phyloP scores from a whole-genome alignment of 1,284 basidiomycete species.

The Pholiota adiposa region DNA sequence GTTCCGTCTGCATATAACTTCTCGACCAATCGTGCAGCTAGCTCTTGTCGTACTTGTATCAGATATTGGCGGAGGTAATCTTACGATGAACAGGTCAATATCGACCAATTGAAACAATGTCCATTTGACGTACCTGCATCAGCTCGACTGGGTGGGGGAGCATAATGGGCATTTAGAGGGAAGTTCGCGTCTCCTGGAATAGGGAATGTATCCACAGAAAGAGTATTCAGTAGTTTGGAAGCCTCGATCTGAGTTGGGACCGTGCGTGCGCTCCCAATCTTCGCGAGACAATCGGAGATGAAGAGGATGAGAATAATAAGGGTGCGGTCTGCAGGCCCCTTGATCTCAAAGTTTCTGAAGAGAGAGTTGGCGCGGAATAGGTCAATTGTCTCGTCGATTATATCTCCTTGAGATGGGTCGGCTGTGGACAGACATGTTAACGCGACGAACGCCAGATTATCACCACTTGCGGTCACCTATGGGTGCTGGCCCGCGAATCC shows the following conservation, averaged over 20 bases:
- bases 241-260: constrained; percentile 86
- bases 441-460: constrained; percentile 7
- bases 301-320: constrained; percentile 98
- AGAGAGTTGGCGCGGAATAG: constrained; percentile 99
- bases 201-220: constrained; percentile 91
- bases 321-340: constrained; percentile 94
- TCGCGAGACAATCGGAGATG: constrained; percentile 96
- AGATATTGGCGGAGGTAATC: constrained; percentile 92
- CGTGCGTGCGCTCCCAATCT: constrained; percentile 73
- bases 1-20: constrained; percentile 87
- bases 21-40: constrained; percentile 86
- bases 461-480: constrained; percentile 54
- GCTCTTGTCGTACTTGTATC: constrained; percentile 91
- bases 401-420: constrained; percentile 82
- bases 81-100: constrained; percentile 37
- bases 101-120: not conserved
- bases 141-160: constrained; percentile 73
- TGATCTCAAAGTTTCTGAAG: constrained; percentile 99
- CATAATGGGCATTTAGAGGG: constrained; percentile 92
- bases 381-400: constrained; percentile 96
- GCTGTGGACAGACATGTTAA: constrained; percentile 45
- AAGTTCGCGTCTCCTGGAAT: constrained; percentile 98
- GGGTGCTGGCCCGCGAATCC: constrained; percentile 91
- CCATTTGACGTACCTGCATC: constrained; percentile 75
- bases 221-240: constrained; percentile 85